These are phyloP conservation scores for Euphrasia arctica DNA, from an alignment of 305 asterid genomes.

Conservation along the genomic window DNA sequence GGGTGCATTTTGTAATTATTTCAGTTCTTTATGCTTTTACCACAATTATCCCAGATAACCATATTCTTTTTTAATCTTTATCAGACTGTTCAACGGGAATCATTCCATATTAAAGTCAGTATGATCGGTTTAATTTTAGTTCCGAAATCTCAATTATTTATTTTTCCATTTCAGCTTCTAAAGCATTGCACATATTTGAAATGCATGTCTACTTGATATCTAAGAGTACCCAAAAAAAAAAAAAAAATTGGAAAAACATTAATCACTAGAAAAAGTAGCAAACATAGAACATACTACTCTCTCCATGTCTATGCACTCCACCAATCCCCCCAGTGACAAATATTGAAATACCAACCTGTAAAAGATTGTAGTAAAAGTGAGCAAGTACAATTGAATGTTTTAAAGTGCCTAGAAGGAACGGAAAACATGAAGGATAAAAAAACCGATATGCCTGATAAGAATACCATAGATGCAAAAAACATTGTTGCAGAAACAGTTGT, in stretches of 20 bases:
- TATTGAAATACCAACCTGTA: slow-evolving; percentile 87
- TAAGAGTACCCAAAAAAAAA: slow-evolving; percentile 1
- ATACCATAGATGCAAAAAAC: slow-evolving; percentile 88
- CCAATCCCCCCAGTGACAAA: slow-evolving; percentile 97
- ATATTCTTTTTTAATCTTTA: not conserved
- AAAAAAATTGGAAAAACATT: not conserved
- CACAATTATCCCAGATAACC: too few relatives aligned
- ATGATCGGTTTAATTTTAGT: slow-evolving; percentile 11
- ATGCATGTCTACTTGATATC: slow-evolving; percentile 23
- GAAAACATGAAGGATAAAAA: slow-evolving; percentile 1
- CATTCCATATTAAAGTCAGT: slow-evolving; percentile 16
- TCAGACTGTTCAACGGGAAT: slow-evolving; percentile 2
- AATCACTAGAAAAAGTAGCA: slow-evolving; percentile 14
- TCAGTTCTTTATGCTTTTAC: too few relatives aligned
- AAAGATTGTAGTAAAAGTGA: slow-evolving; percentile 15
- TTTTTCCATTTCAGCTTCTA: slow-evolving; percentile 13
- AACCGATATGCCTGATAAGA: slow-evolving; percentile 1
- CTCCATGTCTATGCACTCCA: slow-evolving; percentile 94
- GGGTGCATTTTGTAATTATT: too few relatives aligned
- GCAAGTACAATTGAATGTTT: slow-evolving; percentile 11
- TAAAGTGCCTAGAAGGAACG: slow-evolving; percentile 15
- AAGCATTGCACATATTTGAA: slow-evolving; percentile 7
- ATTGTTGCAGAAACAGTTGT: slow-evolving; percentile 94
- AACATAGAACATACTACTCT: slow-evolving; percentile 54
- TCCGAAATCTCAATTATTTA: slow-evolving; percentile 5